Percentiles rank a stretch among this genome's conserved stretches.
These are phyloP conservation scores for Amanita muscaria DNA, from an alignment of 768 basidiomycete genomes.

Conservation along the genomic window DNA sequence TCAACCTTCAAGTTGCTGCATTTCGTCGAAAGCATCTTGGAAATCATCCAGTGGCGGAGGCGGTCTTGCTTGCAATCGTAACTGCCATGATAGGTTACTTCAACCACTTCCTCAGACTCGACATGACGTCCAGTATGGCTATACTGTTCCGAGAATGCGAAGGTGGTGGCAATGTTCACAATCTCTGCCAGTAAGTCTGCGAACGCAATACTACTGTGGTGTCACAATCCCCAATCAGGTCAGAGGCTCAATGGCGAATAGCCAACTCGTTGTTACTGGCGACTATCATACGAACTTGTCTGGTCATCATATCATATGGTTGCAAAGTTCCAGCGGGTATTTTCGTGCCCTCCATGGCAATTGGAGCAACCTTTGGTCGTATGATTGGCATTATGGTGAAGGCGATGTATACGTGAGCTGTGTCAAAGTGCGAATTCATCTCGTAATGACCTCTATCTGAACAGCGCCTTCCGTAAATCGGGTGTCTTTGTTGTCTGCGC, in stretches of 20 bases:
- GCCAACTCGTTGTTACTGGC: conserved; percentile 89
- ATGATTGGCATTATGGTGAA: conserved; percentile 98
- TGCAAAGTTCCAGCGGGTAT: conserved; percentile 97
- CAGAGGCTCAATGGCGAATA: conserved; percentile 89
- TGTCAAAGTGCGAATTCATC: neutral
- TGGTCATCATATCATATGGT: conserved; percentile 91
- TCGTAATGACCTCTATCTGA: neutral
- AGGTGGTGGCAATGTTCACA: conserved; percentile 79
- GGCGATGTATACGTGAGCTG: conserved; percentile 69
- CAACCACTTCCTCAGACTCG: conserved; percentile 90
- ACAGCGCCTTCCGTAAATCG: conserved; percentile 70
- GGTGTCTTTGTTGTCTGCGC: conserved; percentile 87
- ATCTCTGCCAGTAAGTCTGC: conserved; percentile 82
- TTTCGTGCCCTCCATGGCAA: conserved; percentile 98
- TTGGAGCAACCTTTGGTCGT: conserved; percentile 93
- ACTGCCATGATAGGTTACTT: conserved; percentile 92
- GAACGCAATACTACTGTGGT: neutral
- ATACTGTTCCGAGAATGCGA: conserved; percentile 95
- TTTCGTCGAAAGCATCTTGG: conserved; percentile 88
- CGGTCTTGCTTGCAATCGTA: conserved; percentile 74
- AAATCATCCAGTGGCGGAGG: conserved; percentile 81
- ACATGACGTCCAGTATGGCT: conserved; percentile 96
- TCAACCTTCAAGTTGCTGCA: conserved; percentile 90
- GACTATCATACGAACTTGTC: conserved; percentile 75
- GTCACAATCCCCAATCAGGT: conserved; percentile 33